Percentiles rank a stretch among this genome's conserved stretches.
Evolutionary conservation across 768 basidiomycete species (phyloP).

Genomic region (Boletales sp.): DNA sequence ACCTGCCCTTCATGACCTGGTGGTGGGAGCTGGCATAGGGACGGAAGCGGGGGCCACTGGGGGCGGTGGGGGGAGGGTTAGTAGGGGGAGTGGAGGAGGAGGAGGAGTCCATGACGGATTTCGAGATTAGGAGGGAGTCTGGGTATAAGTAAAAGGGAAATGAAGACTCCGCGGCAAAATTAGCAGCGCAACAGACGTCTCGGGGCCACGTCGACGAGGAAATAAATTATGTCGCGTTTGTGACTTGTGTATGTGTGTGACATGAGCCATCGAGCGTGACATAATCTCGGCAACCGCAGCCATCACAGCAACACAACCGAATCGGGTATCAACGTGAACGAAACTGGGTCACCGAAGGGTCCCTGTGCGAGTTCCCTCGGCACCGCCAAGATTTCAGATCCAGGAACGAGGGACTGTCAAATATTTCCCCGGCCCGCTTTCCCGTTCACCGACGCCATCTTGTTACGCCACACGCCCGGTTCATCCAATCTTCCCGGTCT

Average conservation of each 20-base stretch:
- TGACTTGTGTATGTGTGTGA: conserved; percentile 21
- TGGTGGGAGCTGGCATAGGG: conserved; percentile 75
- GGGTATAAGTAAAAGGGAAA: conserved; percentile 26
- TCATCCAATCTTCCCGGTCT: neutral
- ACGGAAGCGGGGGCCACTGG: conserved; percentile 42
- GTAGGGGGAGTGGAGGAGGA: conserved; percentile 26
- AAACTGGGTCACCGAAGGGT: conserved; percentile 25
- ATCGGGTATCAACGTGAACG: conserved; percentile 35
- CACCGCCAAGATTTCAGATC: conserved; percentile 46
- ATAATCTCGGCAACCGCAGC: conserved; percentile 31
- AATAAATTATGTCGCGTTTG: conserved; percentile 22
- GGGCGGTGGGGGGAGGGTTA: conserved; percentile 17
- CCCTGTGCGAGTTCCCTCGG: conserved; percentile 29
- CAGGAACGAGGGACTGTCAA: conserved; percentile 26
- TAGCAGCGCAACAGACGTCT: conserved; percentile 25
- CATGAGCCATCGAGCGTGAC: conserved; percentile 25
- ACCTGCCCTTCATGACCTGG: conserved; percentile 80
- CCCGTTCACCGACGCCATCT: too few relatives aligned
- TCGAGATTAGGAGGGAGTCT: conserved; percentile 7
- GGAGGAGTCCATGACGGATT: conserved; percentile 37
- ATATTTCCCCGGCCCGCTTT: conserved; percentile 14
- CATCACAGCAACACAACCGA: conserved; percentile 29
- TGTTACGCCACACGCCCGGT: conserved; percentile 9
- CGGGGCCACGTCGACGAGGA: conserved; percentile 37
- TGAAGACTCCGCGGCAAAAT: conserved; percentile 30